Conservation (phyloP, 2,329 filamentous ascomycete species). For the Colletotrichum liriopes region DNA sequence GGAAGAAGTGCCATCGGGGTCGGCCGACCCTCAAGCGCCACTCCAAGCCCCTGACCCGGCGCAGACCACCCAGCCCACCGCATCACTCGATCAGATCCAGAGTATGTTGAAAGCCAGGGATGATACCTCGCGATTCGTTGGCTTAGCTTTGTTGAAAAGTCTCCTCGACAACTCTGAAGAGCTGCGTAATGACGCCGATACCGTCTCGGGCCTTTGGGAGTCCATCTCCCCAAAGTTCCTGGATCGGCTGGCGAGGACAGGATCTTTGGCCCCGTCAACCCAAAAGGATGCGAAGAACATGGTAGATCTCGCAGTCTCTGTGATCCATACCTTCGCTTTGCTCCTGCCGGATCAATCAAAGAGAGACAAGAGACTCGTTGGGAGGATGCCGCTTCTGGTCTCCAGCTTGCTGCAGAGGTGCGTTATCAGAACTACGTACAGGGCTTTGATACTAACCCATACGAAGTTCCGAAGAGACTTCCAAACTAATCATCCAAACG, state of each 20-base stretch:
- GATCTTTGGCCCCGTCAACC: conserved; percentile 54
- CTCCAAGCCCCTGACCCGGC: conserved; percentile 17
- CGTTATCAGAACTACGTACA: neutral
- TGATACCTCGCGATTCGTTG: conserved; percentile 79
- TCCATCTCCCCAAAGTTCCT: conserved; percentile 75
- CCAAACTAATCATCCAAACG: conserved; percentile 68
- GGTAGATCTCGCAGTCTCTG: conserved; percentile 74
- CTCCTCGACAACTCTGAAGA: conserved; percentile 73
- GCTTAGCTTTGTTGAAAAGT: conserved; percentile 76
- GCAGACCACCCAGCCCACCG: conserved; percentile 29
- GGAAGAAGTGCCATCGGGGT: neutral
- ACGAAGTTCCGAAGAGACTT: conserved; percentile 67
- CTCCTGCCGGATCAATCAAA: conserved; percentile 67
- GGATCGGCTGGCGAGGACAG: conserved; percentile 73
- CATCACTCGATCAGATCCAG: conserved; percentile 66
- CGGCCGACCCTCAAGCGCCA: conserved; percentile 8
- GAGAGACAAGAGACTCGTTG: conserved; percentile 63
- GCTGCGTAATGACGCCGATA: conserved; percentile 63
- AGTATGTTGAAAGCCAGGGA: conserved; percentile 71
- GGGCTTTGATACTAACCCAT: neutral
- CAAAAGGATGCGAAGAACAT: conserved; percentile 70
- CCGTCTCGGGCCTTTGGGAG: conserved; percentile 69
- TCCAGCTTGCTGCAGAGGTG: conserved; percentile 69
- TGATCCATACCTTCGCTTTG: conserved; percentile 74
- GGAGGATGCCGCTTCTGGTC: conserved; percentile 68